These are phyloP conservation scores for Harringtonia lauricola DNA, from an alignment of 2,329 filamentous ascomycete species.

Conservation along the genomic window DNA sequence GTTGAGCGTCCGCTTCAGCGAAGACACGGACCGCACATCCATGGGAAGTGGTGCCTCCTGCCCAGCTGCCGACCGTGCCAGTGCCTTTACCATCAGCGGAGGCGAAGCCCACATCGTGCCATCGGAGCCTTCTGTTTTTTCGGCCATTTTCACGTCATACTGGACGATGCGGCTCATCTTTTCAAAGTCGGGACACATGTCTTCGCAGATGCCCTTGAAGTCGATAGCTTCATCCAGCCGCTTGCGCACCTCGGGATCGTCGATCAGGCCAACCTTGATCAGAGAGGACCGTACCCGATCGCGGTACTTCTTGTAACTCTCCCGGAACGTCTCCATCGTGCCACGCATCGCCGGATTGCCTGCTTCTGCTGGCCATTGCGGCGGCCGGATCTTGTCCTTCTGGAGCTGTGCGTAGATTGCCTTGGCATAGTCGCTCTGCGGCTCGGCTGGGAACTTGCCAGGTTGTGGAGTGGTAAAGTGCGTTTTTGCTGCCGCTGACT, in stretches of 20 bases:
- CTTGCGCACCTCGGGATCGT: constrained; percentile 53
- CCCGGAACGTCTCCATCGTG: constrained; percentile 42
- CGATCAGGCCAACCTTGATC: constrained; percentile 48
- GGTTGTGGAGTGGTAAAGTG: background rate
- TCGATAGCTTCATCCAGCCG: constrained; percentile 51
- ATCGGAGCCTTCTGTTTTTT: constrained; percentile 32
- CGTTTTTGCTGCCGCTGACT: too few species aligned
- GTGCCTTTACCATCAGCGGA: constrained; percentile 52
- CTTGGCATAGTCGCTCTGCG: constrained; percentile 27
- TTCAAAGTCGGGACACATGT: constrained; percentile 61
- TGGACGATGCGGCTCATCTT: constrained; percentile 52
- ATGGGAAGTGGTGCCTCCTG: constrained; percentile 57
- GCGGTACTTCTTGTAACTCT: constrained; percentile 45
- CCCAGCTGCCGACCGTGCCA: constrained; percentile 56
- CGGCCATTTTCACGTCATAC: constrained; percentile 43
- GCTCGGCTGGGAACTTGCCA: background rate
- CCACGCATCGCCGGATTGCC: constrained; percentile 39
- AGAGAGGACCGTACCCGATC: constrained; percentile 44
- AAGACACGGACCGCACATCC: constrained; percentile 51
- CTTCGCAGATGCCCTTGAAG: constrained; percentile 57
- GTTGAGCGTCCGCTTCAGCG: constrained; percentile 48
- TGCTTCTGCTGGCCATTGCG: constrained; percentile 43
- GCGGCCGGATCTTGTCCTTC: constrained; percentile 42
- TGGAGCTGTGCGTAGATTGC: constrained; percentile 41
- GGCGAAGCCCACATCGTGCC: constrained; percentile 35